phyloP scores from a whole-genome alignment of 139 green algal species.

The Closterium sp. region DNA sequence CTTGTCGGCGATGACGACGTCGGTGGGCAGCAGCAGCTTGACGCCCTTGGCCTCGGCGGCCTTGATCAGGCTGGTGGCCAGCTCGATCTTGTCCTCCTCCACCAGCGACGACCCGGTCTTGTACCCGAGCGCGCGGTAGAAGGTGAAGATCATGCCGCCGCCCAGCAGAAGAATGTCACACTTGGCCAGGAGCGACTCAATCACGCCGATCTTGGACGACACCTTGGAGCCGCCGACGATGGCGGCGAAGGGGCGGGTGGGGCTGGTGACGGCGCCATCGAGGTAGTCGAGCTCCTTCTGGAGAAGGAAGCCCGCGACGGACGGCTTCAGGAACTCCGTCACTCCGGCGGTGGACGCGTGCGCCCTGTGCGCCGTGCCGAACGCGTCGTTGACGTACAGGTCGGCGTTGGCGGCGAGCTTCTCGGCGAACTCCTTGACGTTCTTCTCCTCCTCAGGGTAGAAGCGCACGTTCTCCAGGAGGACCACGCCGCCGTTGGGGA shows the following conservation, averaged over 20 bases:
- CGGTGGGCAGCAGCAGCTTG: slow-evolving; percentile 91
- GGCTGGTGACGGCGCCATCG: slow-evolving; percentile 83
- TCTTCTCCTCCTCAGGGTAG: slow-evolving; percentile 92
- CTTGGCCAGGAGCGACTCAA: slow-evolving; percentile 92
- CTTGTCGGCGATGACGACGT: slow-evolving; percentile 95
- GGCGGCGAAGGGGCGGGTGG: slow-evolving; percentile 91
- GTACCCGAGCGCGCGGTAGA: slow-evolving; percentile 91
- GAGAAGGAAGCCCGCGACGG: slow-evolving; percentile 85
- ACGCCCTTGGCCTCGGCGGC: slow-evolving; percentile 80
- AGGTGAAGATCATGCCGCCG: slow-evolving; percentile 92
- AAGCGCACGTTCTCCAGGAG: slow-evolving; percentile 60
- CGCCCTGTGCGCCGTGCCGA: slow-evolving; percentile 96
- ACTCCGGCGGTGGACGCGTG: slow-evolving; percentile 97
- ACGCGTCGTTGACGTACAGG: slow-evolving; percentile 98
- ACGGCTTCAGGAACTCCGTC: slow-evolving; percentile 70
- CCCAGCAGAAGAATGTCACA: slow-evolving; percentile 85
- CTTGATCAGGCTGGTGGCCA: slow-evolving; percentile 83
- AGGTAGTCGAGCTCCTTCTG: slow-evolving; percentile 97
- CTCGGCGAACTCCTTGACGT: slow-evolving; percentile 89
- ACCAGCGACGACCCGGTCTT: slow-evolving; percentile 88
- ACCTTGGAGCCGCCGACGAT: slow-evolving; percentile 98
- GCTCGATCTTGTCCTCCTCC: slow-evolving; percentile 98
- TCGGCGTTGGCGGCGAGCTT: slow-evolving; percentile 92
- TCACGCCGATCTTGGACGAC: slow-evolving; percentile 98
- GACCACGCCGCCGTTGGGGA: slow-evolving; percentile 77